Conservation (phyloP, 176 grass and related monocot genomes). For the Lolium rigidum region DNA sequence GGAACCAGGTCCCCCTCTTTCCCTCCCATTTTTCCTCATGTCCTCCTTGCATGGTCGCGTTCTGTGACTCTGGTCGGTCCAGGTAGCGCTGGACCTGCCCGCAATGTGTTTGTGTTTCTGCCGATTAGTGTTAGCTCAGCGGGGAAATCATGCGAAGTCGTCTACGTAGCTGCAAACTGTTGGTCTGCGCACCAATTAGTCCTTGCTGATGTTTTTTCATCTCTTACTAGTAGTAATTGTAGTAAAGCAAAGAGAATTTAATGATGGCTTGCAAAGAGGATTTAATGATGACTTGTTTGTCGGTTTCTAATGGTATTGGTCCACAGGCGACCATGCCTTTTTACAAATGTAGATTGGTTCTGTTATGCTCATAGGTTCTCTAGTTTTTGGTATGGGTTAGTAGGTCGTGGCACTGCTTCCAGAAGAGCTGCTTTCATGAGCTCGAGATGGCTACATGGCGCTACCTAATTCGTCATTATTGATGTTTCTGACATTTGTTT, state of each 20-base stretch:
- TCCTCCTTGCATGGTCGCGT: no score
- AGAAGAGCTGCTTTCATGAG: no score
- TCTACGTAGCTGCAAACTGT: not conserved
- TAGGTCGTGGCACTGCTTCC: slow-evolving; percentile 73
- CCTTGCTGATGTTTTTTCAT: not conserved
- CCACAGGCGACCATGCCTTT: not conserved
- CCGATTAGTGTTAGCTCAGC: no score
- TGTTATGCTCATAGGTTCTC: slow-evolving; percentile 32
- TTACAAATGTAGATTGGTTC: not conserved
- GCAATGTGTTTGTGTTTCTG: no score
- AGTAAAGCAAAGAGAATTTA: not conserved
- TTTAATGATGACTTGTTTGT: not conserved
- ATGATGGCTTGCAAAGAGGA: no score
- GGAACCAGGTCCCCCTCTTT: slow-evolving; percentile 46
- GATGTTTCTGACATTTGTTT: not conserved
- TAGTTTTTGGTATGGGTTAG: slow-evolving; percentile 58
- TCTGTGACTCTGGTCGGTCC: no score
- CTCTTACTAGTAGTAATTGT: not conserved
- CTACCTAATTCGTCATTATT: not conserved
- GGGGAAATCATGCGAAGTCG: no score
- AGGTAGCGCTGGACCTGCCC: no score
- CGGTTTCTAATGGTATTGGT: not conserved
- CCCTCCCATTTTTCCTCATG: not conserved
- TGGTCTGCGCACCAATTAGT: not conserved
- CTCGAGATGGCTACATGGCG: slow-evolving; percentile 40